These are phyloP conservation scores for Ophiostoma quercus DNA, from an alignment of 2,329 filamentous ascomycete species.

Conservation along the genomic window DNA sequence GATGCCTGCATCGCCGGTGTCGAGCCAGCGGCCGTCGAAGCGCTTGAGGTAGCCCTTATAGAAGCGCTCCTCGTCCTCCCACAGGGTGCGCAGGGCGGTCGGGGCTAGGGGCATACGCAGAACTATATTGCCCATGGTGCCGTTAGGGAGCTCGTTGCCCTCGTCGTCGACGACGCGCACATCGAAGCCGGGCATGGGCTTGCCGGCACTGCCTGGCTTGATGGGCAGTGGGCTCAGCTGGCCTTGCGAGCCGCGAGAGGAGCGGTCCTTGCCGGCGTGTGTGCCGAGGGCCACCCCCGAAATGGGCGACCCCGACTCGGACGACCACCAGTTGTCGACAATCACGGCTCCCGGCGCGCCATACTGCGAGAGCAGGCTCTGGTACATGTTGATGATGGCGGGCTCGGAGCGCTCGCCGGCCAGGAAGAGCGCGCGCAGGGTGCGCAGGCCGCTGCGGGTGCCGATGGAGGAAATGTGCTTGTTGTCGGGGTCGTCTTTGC, in stretches of 20 bases:
- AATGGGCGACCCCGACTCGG: slow-evolving; percentile 55
- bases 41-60: slow-evolving; percentile 79
- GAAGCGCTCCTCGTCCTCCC: slow-evolving; percentile 80
- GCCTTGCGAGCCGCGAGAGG: slow-evolving; percentile 36
- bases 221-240: slow-evolving; percentile 44
- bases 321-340: slow-evolving; percentile 59
- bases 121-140: slow-evolving; percentile 88
- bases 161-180: slow-evolving; percentile 77
- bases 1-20: slow-evolving; percentile 86
- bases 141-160: slow-evolving; percentile 63
- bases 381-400: slow-evolving; percentile 75
- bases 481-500: slow-evolving; percentile 76
- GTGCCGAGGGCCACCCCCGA: slow-evolving; percentile 53
- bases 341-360: slow-evolving; percentile 57
- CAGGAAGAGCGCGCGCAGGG: slow-evolving; percentile 70
- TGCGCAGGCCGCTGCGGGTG: slow-evolving; percentile 62
- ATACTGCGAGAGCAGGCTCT: slow-evolving; percentile 62
- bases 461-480: slow-evolving; percentile 59
- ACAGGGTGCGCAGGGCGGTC: slow-evolving; percentile 78
- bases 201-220: slow-evolving; percentile 82
- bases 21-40: slow-evolving; percentile 76
- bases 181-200: slow-evolving; percentile 87
- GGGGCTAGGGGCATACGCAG: slow-evolving; percentile 76
- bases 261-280: slow-evolving; percentile 47
- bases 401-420: slow-evolving; percentile 89